These are phyloP conservation scores for Gaertneriomyces sp. DNA, from an alignment of 192 early-diverging fungal genomes.

Conservation along the genomic window DNA sequence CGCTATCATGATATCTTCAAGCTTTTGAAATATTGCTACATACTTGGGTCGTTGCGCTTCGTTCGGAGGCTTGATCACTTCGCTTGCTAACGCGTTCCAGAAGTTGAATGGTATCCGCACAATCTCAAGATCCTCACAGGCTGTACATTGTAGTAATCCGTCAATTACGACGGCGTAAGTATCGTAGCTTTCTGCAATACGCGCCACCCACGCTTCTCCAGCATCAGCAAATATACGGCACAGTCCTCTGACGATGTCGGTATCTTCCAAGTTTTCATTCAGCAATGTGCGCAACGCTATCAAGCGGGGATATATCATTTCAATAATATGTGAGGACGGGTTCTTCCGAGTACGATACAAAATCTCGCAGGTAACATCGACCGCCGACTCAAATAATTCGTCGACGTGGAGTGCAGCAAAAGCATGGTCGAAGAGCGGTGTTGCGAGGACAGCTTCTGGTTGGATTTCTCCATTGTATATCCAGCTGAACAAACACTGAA, in stretches of 20 bases:
- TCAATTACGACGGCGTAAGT: conserved; percentile 72
- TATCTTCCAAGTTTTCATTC: conserved; percentile 65
- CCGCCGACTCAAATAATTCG: conserved; percentile 76
- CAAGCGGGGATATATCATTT: conserved; percentile 58
- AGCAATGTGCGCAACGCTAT: conserved; percentile 28
- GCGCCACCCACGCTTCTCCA: conserved; percentile 76
- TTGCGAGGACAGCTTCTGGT: conserved; percentile 55
- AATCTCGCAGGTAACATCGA: conserved; percentile 80
- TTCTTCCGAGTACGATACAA: conserved; percentile 45
- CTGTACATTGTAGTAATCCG: conserved; percentile 78
- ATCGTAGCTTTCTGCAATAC: conserved; percentile 66
- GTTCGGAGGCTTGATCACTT: conserved; percentile 28
- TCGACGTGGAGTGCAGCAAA: conserved; percentile 71
- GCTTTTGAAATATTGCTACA: conserved; percentile 55
- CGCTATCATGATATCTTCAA: conserved; percentile 80
- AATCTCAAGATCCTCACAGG: conserved; percentile 76
- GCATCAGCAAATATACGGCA: conserved; percentile 88
- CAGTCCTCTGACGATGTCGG: conserved; percentile 73
- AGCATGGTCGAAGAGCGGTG: conserved; percentile 63
- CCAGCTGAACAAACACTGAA: conserved; percentile 79
- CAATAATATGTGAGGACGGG: conserved; percentile 49
- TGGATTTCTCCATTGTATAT: conserved; percentile 75
- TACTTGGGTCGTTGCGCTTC: conserved; percentile 42
- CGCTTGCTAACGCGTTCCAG: conserved; percentile 80
- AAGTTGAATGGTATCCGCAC: conserved; percentile 87